phyloP scores from a whole-genome alignment of 192 early-diverging fungal species.

The Jimgerdemannia flammicorona region DNA sequence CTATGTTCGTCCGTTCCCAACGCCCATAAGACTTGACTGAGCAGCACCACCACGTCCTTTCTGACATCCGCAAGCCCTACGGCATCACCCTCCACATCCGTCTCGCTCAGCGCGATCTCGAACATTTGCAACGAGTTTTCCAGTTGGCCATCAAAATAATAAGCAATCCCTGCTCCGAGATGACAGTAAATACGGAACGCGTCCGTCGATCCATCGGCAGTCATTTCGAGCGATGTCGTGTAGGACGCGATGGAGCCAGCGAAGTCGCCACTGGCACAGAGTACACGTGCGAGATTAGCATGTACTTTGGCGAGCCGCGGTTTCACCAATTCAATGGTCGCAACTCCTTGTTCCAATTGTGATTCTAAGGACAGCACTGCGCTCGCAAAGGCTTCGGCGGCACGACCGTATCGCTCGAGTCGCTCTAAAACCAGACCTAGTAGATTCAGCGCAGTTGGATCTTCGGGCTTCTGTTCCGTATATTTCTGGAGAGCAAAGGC shows the following conservation, averaged over 20 bases:
- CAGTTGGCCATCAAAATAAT: conserved; percentile 68
- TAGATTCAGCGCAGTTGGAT: conserved; percentile 60
- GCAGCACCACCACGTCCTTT: conserved; percentile 64
- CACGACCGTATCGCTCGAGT: conserved; percentile 60
- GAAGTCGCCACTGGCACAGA: conserved; percentile 61
- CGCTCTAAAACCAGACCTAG: conserved; percentile 76
- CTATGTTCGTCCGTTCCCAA: conserved; percentile 76
- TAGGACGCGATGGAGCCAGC: conserved; percentile 55
- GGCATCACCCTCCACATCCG: conserved; percentile 30
- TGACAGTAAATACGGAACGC: conserved; percentile 30
- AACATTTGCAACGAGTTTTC: conserved; percentile 69
- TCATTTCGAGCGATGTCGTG: conserved; percentile 13
- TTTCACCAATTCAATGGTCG: neutral
- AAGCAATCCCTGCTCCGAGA: conserved; percentile 68
- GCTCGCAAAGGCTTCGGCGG: conserved; percentile 58
- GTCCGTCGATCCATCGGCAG: conserved; percentile 1
- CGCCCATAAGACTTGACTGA: conserved; percentile 90
- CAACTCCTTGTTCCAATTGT: conserved; percentile 14
- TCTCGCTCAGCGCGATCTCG: conserved; percentile 62
- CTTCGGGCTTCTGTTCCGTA: conserved; percentile 52
- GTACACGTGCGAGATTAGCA: conserved; percentile 65
- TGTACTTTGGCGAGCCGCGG: conserved; percentile 43
- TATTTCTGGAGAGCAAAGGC: conserved; percentile 64
- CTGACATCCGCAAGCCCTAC: conserved; percentile 37
- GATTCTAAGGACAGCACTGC: conserved; percentile 41